Conservation (phyloP, 306 rosid species). For the Pachyrhizus erosus region DNA sequence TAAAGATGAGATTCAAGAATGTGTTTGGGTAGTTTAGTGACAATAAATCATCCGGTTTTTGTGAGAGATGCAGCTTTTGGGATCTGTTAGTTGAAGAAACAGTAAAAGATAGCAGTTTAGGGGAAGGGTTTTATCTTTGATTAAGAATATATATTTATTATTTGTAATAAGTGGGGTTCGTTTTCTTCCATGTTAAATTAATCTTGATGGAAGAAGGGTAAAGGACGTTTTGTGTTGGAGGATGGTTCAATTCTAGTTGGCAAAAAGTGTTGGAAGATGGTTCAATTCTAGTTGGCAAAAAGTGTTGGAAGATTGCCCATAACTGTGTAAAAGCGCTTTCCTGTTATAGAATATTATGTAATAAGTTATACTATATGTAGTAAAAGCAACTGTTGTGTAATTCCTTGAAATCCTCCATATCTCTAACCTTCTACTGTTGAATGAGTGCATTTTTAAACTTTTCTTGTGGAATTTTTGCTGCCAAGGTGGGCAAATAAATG, state of each 20-base stretch:
- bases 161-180: constrained; percentile 56
- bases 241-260: constrained; percentile 11
- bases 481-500: not conserved
- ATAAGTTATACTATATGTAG: constrained; percentile 40
- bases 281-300: constrained; percentile 19
- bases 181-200: constrained; percentile 39
- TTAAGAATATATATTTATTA: constrained; percentile 18
- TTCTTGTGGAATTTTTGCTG: not conserved
- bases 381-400: not conserved
- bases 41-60: constrained; percentile 74
- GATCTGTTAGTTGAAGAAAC: constrained; percentile 40
- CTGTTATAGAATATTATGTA: constrained; percentile 26
- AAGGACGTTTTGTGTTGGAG: constrained; percentile 24
- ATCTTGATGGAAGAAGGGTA: constrained; percentile 19
- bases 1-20: constrained; percentile 55
- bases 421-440: not conserved
- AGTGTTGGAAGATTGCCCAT: constrained; percentile 33
- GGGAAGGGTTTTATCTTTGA: constrained; percentile 3
- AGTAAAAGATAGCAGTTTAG: constrained; percentile 44
- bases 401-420: not conserved
- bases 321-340: constrained; percentile 32
- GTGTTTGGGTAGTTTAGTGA: constrained; percentile 56
- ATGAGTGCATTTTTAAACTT: not conserved
- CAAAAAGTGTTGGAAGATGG: constrained; percentile 8
- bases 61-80: constrained; percentile 58